Evolutionary conservation across 331 rosid species (phyloP).

Genomic region (Dryas integrifolia): DNA sequence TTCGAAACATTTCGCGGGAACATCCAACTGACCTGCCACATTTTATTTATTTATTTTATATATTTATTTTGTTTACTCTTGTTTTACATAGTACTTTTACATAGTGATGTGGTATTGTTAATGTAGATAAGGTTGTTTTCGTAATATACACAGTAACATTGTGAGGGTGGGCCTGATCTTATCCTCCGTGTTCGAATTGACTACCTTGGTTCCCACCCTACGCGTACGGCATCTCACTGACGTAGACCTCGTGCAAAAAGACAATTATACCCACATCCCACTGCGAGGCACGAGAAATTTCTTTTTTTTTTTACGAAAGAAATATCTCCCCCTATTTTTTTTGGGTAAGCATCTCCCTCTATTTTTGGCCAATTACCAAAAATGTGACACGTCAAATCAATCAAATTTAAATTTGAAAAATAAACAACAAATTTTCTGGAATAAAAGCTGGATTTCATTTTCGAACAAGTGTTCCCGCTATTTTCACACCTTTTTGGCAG

Average conservation of each 20-base stretch:
- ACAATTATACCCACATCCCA: conserved; percentile 1
- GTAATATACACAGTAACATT: background rate
- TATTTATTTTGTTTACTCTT: too few species aligned
- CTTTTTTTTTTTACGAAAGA: background rate
- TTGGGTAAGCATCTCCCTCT: too few species aligned
- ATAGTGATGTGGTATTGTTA: too few species aligned
- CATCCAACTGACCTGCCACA: background rate
- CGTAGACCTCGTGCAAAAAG: background rate
- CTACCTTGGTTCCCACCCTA: conserved; percentile 1
- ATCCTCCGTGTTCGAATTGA: background rate
- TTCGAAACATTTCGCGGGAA: conserved; percentile 8
- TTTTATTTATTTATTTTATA: too few species aligned
- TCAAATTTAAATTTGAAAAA: background rate
- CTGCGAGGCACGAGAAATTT: background rate
- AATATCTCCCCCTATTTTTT: background rate
- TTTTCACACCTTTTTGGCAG: conserved; percentile 19
- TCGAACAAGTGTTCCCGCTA: conserved; percentile 16
- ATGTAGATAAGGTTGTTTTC: background rate
- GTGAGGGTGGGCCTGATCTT: background rate
- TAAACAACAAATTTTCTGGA: background rate
- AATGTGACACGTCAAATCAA: conserved; percentile 9
- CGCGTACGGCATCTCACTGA: background rate
- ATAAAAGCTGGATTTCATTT: background rate
- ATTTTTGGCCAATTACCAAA: background rate
- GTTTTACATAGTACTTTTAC: too few species aligned